Evolutionary conservation across 176 grass and related monocot genomes (phyloP).

Genomic region (Puya raimondii): DNA sequence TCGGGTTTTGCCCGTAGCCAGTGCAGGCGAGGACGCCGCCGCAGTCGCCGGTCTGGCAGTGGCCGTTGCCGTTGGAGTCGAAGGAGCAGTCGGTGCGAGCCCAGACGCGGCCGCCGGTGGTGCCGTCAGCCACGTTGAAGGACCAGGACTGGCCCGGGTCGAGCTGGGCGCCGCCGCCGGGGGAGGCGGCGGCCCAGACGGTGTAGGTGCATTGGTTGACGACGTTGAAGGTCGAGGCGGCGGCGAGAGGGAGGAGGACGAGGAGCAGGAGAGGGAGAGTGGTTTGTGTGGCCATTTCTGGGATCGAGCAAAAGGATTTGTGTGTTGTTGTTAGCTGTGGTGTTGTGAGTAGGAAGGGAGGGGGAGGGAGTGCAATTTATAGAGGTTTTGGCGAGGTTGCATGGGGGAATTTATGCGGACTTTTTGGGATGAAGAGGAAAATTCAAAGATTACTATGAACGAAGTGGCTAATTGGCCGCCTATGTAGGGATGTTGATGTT

Average conservation of each 20-base stretch:
- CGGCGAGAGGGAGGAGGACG: background rate
- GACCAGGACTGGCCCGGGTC: conserved; percentile 26
- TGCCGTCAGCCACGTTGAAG: conserved; percentile 19
- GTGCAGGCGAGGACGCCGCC: conserved; percentile 29
- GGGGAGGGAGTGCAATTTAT: too few relatives aligned
- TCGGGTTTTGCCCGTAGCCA: conserved; percentile 19
- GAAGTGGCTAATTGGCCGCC: too few relatives aligned
- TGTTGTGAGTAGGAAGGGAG: too few relatives aligned
- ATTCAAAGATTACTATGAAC: too few relatives aligned
- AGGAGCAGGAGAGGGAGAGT: background rate
- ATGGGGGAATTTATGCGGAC: too few relatives aligned
- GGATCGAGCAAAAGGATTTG: too few relatives aligned
- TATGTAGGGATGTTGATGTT: too few relatives aligned
- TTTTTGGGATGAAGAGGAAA: background rate
- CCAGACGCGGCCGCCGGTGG: conserved; percentile 32
- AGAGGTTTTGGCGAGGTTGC: too few relatives aligned
- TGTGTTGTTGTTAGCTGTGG: too few relatives aligned
- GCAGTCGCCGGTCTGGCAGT: conserved; percentile 45
- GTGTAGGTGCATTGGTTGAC: conserved; percentile 43
- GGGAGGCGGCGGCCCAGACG: conserved; percentile 26
- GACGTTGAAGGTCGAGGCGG: conserved; percentile 25
- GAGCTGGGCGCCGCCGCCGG: conserved; percentile 35
- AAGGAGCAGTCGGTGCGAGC: conserved; percentile 44
- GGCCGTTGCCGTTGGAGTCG: conserved; percentile 27
- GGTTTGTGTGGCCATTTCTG: background rate